Conservation (phyloP, 1,284 basidiomycete species). For the Ustilago bromivora region DNA sequence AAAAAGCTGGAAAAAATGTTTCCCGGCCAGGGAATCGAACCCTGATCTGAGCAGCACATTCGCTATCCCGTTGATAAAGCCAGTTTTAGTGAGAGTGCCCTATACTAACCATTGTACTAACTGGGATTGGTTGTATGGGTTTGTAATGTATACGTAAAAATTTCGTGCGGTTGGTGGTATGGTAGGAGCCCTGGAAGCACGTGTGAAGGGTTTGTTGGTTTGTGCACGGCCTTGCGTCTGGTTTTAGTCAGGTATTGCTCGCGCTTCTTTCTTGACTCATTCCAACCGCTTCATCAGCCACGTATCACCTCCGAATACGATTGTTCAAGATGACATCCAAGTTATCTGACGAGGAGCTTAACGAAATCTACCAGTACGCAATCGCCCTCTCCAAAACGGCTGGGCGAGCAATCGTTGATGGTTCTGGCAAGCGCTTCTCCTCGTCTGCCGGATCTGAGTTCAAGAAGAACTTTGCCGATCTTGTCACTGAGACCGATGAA, state of each 20-base stretch:
- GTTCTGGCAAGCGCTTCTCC: conserved; percentile 70
- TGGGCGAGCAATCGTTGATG: conserved; percentile 71
- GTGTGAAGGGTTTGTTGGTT: too few relatives aligned
- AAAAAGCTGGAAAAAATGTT: conserved; percentile 9
- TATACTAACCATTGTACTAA: conserved; percentile 53
- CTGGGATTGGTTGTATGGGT: conserved; percentile 2
- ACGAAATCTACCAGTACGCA: conserved; percentile 76
- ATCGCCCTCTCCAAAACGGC: conserved; percentile 76
- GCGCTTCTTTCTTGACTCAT: too few relatives aligned
- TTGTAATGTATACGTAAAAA: too few relatives aligned
- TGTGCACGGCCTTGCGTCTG: too few relatives aligned
- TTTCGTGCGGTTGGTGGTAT: too few relatives aligned
- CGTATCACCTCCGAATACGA: too few relatives aligned
- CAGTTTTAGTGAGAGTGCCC: conserved; percentile 29
- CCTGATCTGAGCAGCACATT: conserved; percentile 43
- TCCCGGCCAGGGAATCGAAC: conserved; percentile 59
- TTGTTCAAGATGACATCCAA: conserved; percentile 8
- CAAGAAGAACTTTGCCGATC: conserved; percentile 70
- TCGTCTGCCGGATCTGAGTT: conserved; percentile 45
- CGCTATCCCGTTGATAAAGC: background rate
- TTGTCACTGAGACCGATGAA: conserved; percentile 97
- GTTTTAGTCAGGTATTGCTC: too few relatives aligned
- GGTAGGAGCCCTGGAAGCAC: too few relatives aligned
- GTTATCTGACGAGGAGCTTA: conserved; percentile 24
- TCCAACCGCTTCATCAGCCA: too few relatives aligned